Conservation (phyloP, 108 stramenopile genomes). For the Pseudonitzschia multiseries region DNA sequence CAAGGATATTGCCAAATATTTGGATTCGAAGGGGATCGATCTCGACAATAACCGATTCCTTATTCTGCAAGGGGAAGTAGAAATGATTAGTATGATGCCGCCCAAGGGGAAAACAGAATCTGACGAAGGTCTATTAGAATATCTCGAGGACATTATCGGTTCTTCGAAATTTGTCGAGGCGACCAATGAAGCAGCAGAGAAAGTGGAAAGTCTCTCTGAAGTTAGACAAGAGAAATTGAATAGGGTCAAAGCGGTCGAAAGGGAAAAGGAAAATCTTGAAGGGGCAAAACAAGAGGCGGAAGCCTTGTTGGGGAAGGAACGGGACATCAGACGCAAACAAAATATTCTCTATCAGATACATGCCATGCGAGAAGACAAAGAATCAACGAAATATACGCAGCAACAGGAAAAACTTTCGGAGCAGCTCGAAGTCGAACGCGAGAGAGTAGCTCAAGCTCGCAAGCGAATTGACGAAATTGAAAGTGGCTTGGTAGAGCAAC, state of each 20-base stretch:
- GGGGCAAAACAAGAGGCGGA: slow-evolving; percentile 92
- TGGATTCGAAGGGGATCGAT: slow-evolving; percentile 92
- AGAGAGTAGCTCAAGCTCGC: slow-evolving; percentile 45
- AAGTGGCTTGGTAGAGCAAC: slow-evolving; percentile 49
- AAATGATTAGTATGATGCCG: slow-evolving; percentile 99
- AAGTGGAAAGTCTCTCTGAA: slow-evolving; percentile 83
- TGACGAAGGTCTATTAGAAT: slow-evolving; percentile 98
- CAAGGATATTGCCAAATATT: slow-evolving; percentile 83
- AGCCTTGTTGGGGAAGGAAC: slow-evolving; percentile 78
- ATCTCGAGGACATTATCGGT: slow-evolving; percentile 99
- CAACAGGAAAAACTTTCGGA: slow-evolving; percentile 42
- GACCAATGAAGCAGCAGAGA: slow-evolving; percentile 79
- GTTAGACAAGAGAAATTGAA: slow-evolving; percentile 89
- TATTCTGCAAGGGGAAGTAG: slow-evolving; percentile 98
- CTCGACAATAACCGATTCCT: slow-evolving; percentile 98
- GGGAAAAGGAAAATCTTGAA: slow-evolving; percentile 89
- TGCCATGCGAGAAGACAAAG: slow-evolving; percentile 50
- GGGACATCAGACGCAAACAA: slow-evolving; percentile 86
- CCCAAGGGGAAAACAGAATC: slow-evolving; percentile 94
- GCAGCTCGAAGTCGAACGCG: slow-evolving; percentile 47
- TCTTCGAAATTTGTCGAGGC: slow-evolving; percentile 90
- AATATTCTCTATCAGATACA: slow-evolving; percentile 87
- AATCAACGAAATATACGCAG: slow-evolving; percentile 26
- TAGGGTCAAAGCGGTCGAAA: slow-evolving; percentile 95
- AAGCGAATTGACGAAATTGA: slow-evolving; percentile 68